Evolutionary conservation across 2,329 filamentous ascomycete genomes (phyloP), one percentile per base, ranked within the genome.

Genomic region (Shiraia bambusicola): DNA sequence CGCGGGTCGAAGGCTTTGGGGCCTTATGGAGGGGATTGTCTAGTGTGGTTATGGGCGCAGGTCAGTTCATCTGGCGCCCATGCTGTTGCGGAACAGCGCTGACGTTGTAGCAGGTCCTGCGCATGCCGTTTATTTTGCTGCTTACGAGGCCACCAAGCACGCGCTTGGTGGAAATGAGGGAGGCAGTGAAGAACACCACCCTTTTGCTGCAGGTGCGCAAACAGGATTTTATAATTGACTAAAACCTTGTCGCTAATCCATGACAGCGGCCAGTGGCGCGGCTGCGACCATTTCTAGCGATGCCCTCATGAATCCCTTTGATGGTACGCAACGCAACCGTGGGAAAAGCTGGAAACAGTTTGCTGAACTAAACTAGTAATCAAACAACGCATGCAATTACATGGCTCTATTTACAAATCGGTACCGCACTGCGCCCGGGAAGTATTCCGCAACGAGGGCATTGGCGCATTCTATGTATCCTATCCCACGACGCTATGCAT

Each of bases 311-410:
- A 98, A 97, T 66, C 93, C 93, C 15, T 98, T 98, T 68, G 93
- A 98, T 74, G 90, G 90, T 95, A 79, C 61, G 81, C 66, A 42
- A 19, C 38, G 31, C 32, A 34, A 13, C 14, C 28, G 17, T 9
- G 29, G 26, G 24, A 34, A 12, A n/a, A 29, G 26, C 19, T 27
- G 22, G 35, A 37, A 27, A 26, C 37, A 44, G 19, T 8, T 22
- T 22, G 19, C 61, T 65, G 25, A 67, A 31, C 29, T 24, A 13
- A 31, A 14, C 22, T 62, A 96, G 93, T 98, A 49, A 95, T 98
- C 76, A 98, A 98, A 74, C 93, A 98, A 71, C 88, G 93, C 60
- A 98, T 98, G 93, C 93, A 98, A 71, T 87, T 98, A 45, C 88
- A 95, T 67, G 87, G 93, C 62, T 97, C 92, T n/a, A 83, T 84